Base-by-base conservation (phyloP, 179 eudicot species). In the Amaranthus tricolor region DNA sequence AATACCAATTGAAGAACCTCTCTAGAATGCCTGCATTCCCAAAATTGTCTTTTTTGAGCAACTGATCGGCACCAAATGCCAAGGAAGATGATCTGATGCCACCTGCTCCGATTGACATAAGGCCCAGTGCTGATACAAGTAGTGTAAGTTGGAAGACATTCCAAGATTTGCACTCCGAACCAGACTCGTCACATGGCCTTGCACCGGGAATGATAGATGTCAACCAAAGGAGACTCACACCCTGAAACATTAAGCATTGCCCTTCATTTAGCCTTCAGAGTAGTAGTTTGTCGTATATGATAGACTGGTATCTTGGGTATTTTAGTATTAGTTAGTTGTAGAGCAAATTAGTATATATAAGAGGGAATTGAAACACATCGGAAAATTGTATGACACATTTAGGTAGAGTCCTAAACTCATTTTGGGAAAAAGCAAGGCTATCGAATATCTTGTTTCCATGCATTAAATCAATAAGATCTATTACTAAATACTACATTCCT, bases 51-150 rank as follows among this genome's bases (percentile, higher is more conserved):
- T 4, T 15, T 7, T 57, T 70, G 21, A 49, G 61, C 20, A 89
- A 50, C 68, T 89, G 94, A 68, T 88, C 87, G 0, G 88, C 84
- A 6, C 88, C 89, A 48, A 88, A 89, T 44, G 90, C 90, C 20
- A 84, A 59, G 65, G 87, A 74, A 21, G 82, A 82, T 9, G 91
- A 82, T 70, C 87, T 80, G 54, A 84, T 71, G 12, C 89, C 88
- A 15, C 86, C 87, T 0, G 84, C 82, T 5, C 91, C 94, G 43
- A 88, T 44, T 1, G 91, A 74, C 78, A 89, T 76, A 11, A 88
- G 82, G 47, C 50, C 76, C 48, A 89, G 83, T 15, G 91, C 78
- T 14, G 81, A 72, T n/a, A 65, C 76, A 2, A 88, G 68, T 9
- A 82, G 19, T 5, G 55, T 8, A 61, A 77, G 70, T 69, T 86